phyloP scores from a whole-genome alignment of 2,329 filamentous ascomycete species.

The Dothideomycetes sp. region DNA sequence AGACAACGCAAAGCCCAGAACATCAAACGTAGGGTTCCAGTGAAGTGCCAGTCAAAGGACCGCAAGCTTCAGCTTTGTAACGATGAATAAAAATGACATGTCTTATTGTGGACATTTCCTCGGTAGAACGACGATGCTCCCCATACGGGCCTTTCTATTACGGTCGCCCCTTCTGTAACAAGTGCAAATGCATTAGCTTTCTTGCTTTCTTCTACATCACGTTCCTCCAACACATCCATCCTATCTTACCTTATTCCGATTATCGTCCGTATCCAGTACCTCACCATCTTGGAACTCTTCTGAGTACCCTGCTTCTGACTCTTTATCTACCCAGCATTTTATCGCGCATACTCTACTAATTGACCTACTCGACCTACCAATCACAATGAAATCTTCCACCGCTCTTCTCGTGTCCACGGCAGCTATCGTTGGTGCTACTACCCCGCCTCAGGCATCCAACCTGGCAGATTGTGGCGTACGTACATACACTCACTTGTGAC shows the following conservation, averaged over 20 bases:
- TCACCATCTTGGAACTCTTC: slow-evolving; percentile 6
- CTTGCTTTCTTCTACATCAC: no score
- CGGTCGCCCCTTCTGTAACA: no score
- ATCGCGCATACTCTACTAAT: slow-evolving; percentile 1
- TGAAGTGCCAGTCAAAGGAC: no score
- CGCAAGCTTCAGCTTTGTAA: no score
- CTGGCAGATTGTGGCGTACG: slow-evolving; percentile 26
- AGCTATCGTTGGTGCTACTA: slow-evolving; percentile 21
- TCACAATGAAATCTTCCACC: slow-evolving; percentile 23
- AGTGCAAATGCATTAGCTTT: no score
- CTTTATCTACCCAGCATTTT: slow-evolving; percentile 3
- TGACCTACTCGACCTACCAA: not conserved
- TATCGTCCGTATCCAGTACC: slow-evolving; percentile 2
- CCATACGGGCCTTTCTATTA: no score
- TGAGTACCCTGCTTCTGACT: slow-evolving; percentile 7
- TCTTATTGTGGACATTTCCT: no score
- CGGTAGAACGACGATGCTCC: no score
- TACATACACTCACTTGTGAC: slow-evolving; percentile 3
- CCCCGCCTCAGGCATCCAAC: slow-evolving; percentile 2
- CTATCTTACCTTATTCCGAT: slow-evolving; percentile 4
- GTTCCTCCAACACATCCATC: no score
- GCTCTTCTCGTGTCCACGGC: slow-evolving; percentile 20
- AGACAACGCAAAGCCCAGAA: no score
- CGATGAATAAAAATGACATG: no score
- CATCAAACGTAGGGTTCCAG: no score